Percentiles rank a stretch among this genome's conserved stretches.
These are phyloP conservation scores for Boletus albobrunnescens DNA, from an alignment of 1,284 basidiomycete species.

Conservation along the genomic window DNA sequence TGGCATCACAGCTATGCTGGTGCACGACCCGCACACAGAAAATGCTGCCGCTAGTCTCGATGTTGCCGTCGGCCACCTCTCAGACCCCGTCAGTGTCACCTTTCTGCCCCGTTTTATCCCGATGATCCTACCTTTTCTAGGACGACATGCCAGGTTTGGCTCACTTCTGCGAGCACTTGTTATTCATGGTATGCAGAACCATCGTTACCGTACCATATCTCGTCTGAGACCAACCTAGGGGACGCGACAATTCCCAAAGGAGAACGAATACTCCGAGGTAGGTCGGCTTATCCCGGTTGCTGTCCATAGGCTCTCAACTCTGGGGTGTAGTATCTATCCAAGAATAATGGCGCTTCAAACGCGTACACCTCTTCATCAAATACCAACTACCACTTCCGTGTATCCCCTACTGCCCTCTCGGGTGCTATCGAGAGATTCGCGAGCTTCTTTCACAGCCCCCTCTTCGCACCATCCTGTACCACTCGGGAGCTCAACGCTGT, in stretches of 20 bases:
- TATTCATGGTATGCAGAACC: constrained; percentile 77
- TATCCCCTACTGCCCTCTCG: constrained; percentile 79
- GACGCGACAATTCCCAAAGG: constrained; percentile 78
- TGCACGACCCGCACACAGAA: constrained; percentile 87
- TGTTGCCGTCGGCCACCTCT: constrained; percentile 92
- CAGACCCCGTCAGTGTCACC: constrained; percentile 75
- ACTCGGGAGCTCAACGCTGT: constrained; percentile 95
- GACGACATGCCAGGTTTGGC: constrained; percentile 86
- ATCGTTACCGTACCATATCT: neutral
- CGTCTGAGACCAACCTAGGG: constrained; percentile 46
- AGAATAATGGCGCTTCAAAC: constrained; percentile 90
- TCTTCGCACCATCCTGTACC: constrained; percentile 90
- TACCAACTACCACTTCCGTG: constrained; percentile 93
- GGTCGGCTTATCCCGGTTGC: constrained; percentile 3
- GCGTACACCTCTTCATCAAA: constrained; percentile 93
- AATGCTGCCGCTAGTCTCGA: constrained; percentile 95
- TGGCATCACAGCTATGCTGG: constrained; percentile 81
- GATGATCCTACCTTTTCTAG: constrained; percentile 34
- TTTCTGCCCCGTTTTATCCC: neutral
- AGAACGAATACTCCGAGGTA: constrained; percentile 90
- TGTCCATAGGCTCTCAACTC: neutral
- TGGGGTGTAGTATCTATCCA: constrained; percentile 67
- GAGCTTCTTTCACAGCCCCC: constrained; percentile 90
- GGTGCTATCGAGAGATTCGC: constrained; percentile 90
- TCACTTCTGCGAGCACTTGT: constrained; percentile 92